phyloP scores from a whole-genome alignment of 2,329 filamentous ascomycete genomes.

The Ceratocystis eucalypticola region DNA sequence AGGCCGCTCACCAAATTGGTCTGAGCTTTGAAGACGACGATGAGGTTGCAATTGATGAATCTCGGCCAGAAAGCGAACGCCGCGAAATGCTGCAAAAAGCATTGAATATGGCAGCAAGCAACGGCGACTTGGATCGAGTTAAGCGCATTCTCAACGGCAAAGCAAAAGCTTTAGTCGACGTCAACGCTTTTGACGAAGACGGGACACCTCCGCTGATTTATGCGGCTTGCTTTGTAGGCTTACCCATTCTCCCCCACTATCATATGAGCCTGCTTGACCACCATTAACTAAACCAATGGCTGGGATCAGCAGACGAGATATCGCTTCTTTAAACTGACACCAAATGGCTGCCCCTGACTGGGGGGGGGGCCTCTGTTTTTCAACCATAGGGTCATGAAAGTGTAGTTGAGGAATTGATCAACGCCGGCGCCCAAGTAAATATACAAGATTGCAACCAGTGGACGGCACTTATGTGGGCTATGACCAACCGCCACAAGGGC shows the following conservation, averaged over 20 bases:
- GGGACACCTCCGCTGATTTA: constrained; percentile 95
- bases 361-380: constrained; percentile 14
- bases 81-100: constrained; percentile 69
- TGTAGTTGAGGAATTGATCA: constrained; percentile 70
- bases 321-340: constrained; percentile 14
- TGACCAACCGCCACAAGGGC: constrained; percentile 94
- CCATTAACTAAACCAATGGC: background rate
- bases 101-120: constrained; percentile 89
- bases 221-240: constrained; percentile 82
- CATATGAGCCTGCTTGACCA: background rate
- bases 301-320: constrained; percentile 8
- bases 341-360: constrained; percentile 16
- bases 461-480: constrained; percentile 98
- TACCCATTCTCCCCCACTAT: background rate
- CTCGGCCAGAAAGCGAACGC: constrained; percentile 64
- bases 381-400: constrained; percentile 62
- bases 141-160: constrained; percentile 60
- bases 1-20: constrained; percentile 70
- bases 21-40: constrained; percentile 66
- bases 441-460: constrained; percentile 92
- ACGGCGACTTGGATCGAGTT: constrained; percentile 78
- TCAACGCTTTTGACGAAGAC: constrained; percentile 82
- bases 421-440: constrained; percentile 79
- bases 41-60: constrained; percentile 59
- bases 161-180: constrained; percentile 62